These are phyloP conservation scores for Medicago ruthenica DNA, from an alignment of 306 rosid species.

Conservation along the genomic window DNA sequence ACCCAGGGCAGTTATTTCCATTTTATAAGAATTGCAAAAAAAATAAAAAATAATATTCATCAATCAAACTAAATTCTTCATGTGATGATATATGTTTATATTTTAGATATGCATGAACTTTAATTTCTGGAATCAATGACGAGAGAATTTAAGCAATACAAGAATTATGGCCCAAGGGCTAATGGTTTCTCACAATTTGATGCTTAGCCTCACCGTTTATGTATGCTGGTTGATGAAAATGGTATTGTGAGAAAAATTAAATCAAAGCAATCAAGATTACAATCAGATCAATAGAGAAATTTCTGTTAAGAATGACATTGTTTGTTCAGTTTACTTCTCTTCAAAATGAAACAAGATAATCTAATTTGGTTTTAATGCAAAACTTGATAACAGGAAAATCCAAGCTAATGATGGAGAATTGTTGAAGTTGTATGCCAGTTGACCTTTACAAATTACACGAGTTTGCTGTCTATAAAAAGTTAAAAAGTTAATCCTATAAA, in stretches of 20 bases:
- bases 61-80: neutral
- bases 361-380: neutral
- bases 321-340: neutral
- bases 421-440: neutral
- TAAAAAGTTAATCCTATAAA: slow-evolving; percentile 1
- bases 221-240: too few species aligned
- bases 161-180: too few species aligned
- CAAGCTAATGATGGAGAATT: neutral
- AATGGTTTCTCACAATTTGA: too few species aligned
- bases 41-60: neutral
- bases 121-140: too few species aligned
- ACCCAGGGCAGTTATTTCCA: neutral
- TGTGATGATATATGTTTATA: slow-evolving; percentile 14
- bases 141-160: too few species aligned
- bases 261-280: too few species aligned
- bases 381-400: neutral
- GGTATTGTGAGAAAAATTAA: too few species aligned
- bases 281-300: too few species aligned
- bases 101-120: too few species aligned
- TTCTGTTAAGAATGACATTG: too few species aligned
- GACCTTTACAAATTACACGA: neutral
- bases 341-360: slow-evolving; percentile 3
- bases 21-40: neutral
- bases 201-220: too few species aligned
- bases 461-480: neutral